Conservation (phyloP, 2,329 filamentous ascomycete species). For the Colletotrichum sp. region DNA sequence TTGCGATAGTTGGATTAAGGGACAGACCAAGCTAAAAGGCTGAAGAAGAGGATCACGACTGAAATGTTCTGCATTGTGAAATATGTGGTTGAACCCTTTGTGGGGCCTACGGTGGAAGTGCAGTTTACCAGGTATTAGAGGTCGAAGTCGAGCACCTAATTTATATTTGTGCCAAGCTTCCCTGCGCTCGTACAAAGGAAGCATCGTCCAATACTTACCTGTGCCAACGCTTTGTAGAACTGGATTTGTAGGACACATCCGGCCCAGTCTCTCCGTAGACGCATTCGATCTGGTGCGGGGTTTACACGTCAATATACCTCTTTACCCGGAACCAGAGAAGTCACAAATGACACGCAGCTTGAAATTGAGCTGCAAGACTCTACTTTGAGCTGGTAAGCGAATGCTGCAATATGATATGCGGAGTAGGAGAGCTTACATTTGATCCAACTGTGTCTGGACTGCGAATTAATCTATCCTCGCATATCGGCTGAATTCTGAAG, state of each 20-base stretch:
- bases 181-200: neutral
- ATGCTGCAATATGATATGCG: neutral
- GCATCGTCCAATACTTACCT: neutral
- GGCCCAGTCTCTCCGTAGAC: neutral
- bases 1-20: neutral
- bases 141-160: neutral
- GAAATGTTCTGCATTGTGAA: neutral
- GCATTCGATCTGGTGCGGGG: neutral
- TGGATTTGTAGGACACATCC: neutral
- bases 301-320: neutral
- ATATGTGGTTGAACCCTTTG: neutral
- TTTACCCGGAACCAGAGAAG: neutral
- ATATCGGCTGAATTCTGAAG: neutral
- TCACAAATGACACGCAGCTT: neutral
- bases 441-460: neutral
- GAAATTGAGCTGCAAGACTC: neutral
- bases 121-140: neutral
- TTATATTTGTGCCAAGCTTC: neutral
- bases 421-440: neutral
- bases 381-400: neutral
- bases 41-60: neutral
- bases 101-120: neutral
- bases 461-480: neutral
- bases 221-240: neutral
- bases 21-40: neutral